Evolutionary conservation across 768 basidiomycete species (phyloP), one percentile per base, ranked within the genome.

Genomic region (Xerocomellus intermedius): DNA sequence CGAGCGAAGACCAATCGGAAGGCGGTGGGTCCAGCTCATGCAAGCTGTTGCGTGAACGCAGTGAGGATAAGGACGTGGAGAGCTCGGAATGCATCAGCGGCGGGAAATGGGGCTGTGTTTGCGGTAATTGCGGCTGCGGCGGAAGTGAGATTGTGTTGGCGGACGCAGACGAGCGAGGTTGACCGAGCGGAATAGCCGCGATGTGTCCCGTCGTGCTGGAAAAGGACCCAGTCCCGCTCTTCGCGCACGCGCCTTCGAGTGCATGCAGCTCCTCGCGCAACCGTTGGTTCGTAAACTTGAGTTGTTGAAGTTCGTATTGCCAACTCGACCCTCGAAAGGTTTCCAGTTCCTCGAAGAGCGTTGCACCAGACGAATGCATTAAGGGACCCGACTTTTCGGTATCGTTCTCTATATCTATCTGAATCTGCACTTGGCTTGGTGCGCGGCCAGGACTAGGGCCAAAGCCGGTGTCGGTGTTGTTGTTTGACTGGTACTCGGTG

Each of bases 261-360:
- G 63, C 67, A 22, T 66, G 67, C 28, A 85, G 57, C 63, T 91
- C 87, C 43, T 87, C 86, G 48, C 69, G 69, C 52, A 92, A 59
- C 56, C 83, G 71, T 70, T 83, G 77, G 64, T 92, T 93, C 49
- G 80, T 77, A 63, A 85, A 85, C 65, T 84, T 80, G 60, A 94
- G 76, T 69, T 94, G 90, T 72, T 92, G 87, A 45, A 95, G 76
- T 73, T 94, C 91, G 62, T 93, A 96, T 74, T 96, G 94, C 94
- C 94, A 97, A 60, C 90, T 92, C 32, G 87, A 86, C 12, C 82
- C 85, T 5, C 86, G 75, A 14, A 73, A 69, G 0, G 80, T 78
- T 41, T 88, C 84, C 14, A 94, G 78, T 67, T 91, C 89, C 38
- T 82, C 83, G 57, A 92, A 93, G 17, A 93, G 68, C 59, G 90